phyloP scores from a whole-genome alignment of 2,329 filamentous ascomycete species.

The Epichloe baconii region DNA sequence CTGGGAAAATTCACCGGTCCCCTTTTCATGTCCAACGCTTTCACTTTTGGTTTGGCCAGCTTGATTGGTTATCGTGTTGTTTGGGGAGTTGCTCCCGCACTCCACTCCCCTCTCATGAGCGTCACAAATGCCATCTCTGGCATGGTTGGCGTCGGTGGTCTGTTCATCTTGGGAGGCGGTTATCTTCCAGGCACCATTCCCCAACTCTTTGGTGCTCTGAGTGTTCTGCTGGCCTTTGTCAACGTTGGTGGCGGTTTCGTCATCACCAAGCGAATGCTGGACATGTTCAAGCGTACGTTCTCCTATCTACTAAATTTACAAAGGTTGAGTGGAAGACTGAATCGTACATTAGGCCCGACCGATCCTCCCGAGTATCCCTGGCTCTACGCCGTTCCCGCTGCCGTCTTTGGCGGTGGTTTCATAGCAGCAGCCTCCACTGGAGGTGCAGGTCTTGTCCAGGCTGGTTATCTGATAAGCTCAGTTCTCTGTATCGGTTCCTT shows the following conservation, averaged over 20 bases:
- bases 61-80: conserved; percentile 80
- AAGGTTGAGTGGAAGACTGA: conserved; percentile 7
- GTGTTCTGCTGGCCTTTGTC: conserved; percentile 74
- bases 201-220: conserved; percentile 63
- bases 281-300: conserved; percentile 65
- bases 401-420: conserved; percentile 69
- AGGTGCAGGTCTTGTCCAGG: conserved; percentile 72
- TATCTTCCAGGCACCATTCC: conserved; percentile 66
- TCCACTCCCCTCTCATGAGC: conserved; percentile 84
- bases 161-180: conserved; percentile 81
- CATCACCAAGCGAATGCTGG: conserved; percentile 85
- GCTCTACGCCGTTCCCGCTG: conserved; percentile 68
- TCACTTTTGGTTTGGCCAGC: conserved; percentile 73
- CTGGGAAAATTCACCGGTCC: conserved; percentile 72
- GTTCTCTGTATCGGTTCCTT: conserved; percentile 76
- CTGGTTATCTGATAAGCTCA: conserved; percentile 75
- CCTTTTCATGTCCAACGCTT: conserved; percentile 77
- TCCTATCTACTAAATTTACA: no score
- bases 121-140: conserved; percentile 88
- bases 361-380: conserved; percentile 82
- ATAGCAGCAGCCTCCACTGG: conserved; percentile 69
- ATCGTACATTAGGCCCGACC: conserved; percentile 43
- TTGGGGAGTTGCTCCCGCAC: conserved; percentile 71
- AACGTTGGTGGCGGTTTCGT: conserved; percentile 84
- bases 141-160: conserved; percentile 79